These are phyloP conservation scores for Fusarium chaquense DNA, from an alignment of 2,329 filamentous ascomycete genomes.

Conservation along the genomic window DNA sequence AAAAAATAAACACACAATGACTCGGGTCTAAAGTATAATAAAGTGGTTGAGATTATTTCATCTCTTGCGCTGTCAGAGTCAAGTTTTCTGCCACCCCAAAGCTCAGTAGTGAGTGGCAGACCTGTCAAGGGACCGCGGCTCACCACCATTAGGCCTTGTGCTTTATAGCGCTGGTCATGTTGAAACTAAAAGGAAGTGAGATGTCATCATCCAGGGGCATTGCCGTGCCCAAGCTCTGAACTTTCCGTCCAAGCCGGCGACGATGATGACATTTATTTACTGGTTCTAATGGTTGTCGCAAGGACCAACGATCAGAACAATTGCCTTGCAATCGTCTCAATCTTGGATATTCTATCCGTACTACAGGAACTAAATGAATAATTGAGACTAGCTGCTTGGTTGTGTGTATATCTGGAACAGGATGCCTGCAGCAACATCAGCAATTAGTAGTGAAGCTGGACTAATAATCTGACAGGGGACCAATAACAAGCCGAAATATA, in stretches of 20 bases:
- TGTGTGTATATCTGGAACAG: slow-evolving; percentile 12
- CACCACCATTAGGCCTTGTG: slow-evolving; percentile 29
- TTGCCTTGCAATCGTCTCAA: slow-evolving; percentile 3
- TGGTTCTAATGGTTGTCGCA: background rate
- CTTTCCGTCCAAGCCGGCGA: slow-evolving; percentile 33
- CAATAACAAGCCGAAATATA: background rate
- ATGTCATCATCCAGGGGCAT: slow-evolving; percentile 43
- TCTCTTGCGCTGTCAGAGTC: background rate
- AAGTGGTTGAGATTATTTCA: background rate
- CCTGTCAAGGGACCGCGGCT: slow-evolving; percentile 17
- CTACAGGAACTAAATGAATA: background rate
- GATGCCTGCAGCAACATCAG: slow-evolving; percentile 6
- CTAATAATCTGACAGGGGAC: background rate
- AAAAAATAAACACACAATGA: background rate
- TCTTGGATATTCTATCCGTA: background rate
- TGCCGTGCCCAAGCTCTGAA: slow-evolving; percentile 29
- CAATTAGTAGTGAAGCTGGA: background rate
- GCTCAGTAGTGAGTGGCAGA: slow-evolving; percentile 9
- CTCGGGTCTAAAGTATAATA: no score
- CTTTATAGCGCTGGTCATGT: slow-evolving; percentile 20
- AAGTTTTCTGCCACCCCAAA: background rate
- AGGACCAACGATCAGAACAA: background rate
- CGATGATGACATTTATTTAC: slow-evolving; percentile 30
- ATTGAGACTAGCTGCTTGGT: background rate
- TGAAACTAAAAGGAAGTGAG: slow-evolving; percentile 30